Evolutionary conservation across 1,284 basidiomycete genomes (phyloP).

Genomic region (Apiotrichum domesticum): DNA sequence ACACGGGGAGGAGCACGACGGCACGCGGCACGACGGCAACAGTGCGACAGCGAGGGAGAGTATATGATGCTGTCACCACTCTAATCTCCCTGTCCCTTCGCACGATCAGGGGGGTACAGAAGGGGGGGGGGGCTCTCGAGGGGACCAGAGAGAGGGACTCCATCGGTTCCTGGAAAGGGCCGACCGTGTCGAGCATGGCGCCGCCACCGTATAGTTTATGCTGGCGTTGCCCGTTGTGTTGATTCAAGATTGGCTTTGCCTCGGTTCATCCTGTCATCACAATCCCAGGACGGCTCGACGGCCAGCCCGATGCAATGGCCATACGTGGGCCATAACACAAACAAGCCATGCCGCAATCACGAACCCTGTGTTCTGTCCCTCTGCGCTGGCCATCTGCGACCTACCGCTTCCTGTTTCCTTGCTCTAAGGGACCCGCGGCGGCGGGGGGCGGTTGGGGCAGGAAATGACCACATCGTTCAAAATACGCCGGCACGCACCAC

Average conservation of each 20-base stretch:
- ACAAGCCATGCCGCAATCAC: conserved; percentile 4
- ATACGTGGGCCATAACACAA: background rate
- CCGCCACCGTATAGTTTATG: no score
- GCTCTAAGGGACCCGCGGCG: no score
- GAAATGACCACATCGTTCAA: no score
- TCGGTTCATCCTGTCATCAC: background rate
- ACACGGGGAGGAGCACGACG: no score
- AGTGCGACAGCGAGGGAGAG: background rate
- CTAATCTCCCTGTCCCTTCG: no score
- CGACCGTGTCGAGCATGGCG: no score
- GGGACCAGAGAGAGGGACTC: background rate
- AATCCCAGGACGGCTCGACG: background rate
- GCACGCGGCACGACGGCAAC: background rate
- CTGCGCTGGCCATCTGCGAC: background rate
- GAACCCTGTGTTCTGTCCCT: background rate
- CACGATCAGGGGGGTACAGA: background rate
- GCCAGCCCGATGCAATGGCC: background rate
- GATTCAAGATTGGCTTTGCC: background rate
- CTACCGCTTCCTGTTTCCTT: no score
- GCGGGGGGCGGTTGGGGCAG: no score
- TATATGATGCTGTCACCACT: background rate
- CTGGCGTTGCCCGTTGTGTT: no score
- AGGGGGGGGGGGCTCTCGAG: background rate
- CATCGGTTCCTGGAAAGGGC: no score
- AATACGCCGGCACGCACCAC: no score